Base-by-base conservation (phyloP, 768 basidiomycete species). In the Royoungia palumana region DNA sequence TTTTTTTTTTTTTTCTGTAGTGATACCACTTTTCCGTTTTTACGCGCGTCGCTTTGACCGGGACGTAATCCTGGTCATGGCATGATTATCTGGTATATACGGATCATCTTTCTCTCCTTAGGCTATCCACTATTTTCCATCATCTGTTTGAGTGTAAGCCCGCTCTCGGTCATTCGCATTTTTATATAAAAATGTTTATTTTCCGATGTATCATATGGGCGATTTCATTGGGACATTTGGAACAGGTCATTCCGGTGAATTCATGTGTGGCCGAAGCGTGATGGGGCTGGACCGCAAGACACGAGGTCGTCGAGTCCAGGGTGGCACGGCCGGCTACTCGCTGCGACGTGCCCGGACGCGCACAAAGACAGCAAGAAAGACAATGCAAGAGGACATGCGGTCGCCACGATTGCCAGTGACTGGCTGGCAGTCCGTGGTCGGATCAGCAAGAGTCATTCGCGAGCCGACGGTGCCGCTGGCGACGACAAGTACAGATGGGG, bases 1-100 rank as follows among this genome's bases (percentile, higher is more conserved):
- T 36, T 40, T 37, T 24, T 34, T n/a, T n/a, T n/a, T 40, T 35
- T 24, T 36, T 40, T 37, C 28, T 34, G 28, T 14, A 62, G 60
- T 63, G 52, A 62, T 59, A 64, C 53, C 61, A 35, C 8, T 22
- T 44, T 30, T 30, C 7, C 41, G 41, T 32, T 49, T n/a, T 10
- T 36, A 40, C 11, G 36, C 7, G 25, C 14, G 17, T 16, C 25
- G 46, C 49, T 27, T 20, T 22, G 30, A 34, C 25, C 20, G 37
- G 27, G 14, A 49, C 46, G 21, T 54, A 48, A 50, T 45, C 19
- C 20, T 41, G 19, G 21, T 19, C 51, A 49, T 30, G 41, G 41
- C 20, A 32, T 44, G 44, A 53, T 56, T 13, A 49, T 52, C 52
- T 61, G 56, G 53, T 35, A 53, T 46, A 51, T 57, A 43, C 36